Evolutionary conservation across 2,329 filamentous ascomycete species (phyloP).

Genomic region (Fusarium nematophilum): DNA sequence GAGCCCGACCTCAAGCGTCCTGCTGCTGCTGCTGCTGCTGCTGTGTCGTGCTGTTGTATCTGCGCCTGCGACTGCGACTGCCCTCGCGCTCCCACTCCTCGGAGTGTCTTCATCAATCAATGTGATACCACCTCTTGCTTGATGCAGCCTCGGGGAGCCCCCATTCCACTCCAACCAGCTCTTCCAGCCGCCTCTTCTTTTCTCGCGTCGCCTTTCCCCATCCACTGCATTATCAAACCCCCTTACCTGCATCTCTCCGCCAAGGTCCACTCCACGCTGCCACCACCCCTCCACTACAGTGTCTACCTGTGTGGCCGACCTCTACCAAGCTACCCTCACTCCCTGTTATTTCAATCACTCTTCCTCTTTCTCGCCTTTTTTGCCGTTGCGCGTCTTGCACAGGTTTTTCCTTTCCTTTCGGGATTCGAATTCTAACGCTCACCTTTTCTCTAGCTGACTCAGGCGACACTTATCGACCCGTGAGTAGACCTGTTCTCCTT

Average conservation of each 20-base stretch:
- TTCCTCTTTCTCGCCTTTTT: constrained; percentile 42
- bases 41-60: constrained; percentile 28
- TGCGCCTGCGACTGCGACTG: constrained; percentile 19
- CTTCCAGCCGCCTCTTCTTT: constrained; percentile 43
- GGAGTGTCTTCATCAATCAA: constrained; percentile 49
- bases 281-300: constrained; percentile 50
- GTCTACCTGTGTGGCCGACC: constrained; percentile 36
- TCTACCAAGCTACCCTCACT: constrained; percentile 45
- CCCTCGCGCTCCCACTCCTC: constrained; percentile 40
- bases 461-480: constrained; percentile 71
- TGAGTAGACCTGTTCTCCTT: constrained; percentile 53
- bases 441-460: constrained; percentile 67
- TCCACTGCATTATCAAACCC: constrained; percentile 51
- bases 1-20: constrained; percentile 19
- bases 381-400: constrained; percentile 40
- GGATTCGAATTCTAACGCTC: constrained; percentile 41
- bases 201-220: constrained; percentile 48
- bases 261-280: constrained; percentile 56
- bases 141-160: constrained; percentile 48
- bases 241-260: constrained; percentile 59
- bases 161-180: constrained; percentile 46
- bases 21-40: constrained; percentile 28
- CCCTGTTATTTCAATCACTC: constrained; percentile 49
- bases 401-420: constrained; percentile 37
- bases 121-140: constrained; percentile 50